These are phyloP conservation scores for Cutaneotrichosporon mucoides DNA, from an alignment of 1,284 basidiomycete genomes.

Conservation along the genomic window DNA sequence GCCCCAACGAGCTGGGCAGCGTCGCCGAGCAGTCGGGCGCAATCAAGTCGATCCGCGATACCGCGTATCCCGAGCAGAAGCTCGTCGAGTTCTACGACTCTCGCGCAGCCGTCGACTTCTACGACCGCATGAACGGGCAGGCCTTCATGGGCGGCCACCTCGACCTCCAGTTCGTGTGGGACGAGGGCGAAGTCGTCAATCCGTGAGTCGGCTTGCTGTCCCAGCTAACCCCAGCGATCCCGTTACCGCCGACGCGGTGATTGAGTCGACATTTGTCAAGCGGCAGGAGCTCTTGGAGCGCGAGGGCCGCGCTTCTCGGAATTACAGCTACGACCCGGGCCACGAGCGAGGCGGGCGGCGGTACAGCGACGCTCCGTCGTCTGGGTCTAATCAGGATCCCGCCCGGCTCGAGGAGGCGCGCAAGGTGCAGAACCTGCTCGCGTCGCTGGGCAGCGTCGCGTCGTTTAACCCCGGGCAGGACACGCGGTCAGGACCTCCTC, in stretches of 20 bases:
- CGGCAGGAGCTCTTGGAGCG: conserved; percentile 10
- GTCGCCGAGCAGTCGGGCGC: conserved; percentile 86
- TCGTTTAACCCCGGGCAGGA: conserved; percentile 2
- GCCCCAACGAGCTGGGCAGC: conserved; percentile 75
- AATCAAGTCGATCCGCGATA: conserved; percentile 69
- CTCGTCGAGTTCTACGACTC: conserved; percentile 87
- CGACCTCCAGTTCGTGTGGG: conserved; percentile 86
- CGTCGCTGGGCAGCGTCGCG: conserved; percentile 22
- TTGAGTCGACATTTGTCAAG: not conserved
- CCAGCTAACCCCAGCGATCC: conserved; percentile 3
- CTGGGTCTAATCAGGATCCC: not conserved
- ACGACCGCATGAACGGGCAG: conserved; percentile 71
- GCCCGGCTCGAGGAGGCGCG: conserved; percentile 39
- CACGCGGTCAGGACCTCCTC: not conserved
- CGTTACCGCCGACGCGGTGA: conserved; percentile 7
- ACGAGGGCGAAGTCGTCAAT: conserved; percentile 54
- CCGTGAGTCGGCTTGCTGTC: conserved; percentile 19
- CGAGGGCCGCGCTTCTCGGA: no score
- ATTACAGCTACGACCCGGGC: no score
- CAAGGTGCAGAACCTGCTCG: conserved; percentile 37
- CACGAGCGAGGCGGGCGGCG: not conserved
- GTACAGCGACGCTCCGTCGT: conserved; percentile 13
- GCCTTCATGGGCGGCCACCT: conserved; percentile 78
- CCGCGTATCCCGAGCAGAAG: conserved; percentile 69
- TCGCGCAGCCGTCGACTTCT: conserved; percentile 72